A percentile compares a stretch with the other conserved stretches of the same genome.
phyloP scores from a whole-genome alignment of 495 filamentous ascomycete species.

The Beverwykella pulmonaria region DNA sequence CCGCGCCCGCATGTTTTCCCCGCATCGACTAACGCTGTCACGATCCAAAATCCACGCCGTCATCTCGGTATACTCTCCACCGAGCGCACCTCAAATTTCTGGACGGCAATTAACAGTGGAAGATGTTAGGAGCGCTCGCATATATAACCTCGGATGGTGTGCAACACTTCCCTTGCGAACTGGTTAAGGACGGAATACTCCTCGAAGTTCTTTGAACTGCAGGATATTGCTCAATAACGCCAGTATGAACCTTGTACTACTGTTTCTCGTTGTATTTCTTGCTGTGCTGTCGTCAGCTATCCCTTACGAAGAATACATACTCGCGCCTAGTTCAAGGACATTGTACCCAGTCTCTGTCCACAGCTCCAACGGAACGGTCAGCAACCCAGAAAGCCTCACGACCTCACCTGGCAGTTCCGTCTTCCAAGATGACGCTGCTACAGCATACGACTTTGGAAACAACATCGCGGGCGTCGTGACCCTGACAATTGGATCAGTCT shows the following conservation, averaged over 20 bases:
- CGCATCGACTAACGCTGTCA: not conserved
- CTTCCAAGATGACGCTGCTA: conserved; percentile 46
- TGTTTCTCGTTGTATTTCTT: not conserved
- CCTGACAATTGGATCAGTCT: conserved; percentile 41
- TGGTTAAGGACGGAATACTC: too few relatives aligned
- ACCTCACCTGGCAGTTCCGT: conserved; percentile 36
- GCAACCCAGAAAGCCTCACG: conserved; percentile 42
- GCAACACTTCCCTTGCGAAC: too few relatives aligned
- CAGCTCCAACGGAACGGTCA: conserved; percentile 49
- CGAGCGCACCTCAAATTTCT: not conserved
- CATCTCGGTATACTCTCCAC: conserved; percentile 7
- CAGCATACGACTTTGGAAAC: conserved; percentile 53
- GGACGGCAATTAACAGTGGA: conserved; percentile 6
- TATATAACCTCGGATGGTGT: not conserved
- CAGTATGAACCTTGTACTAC: conserved; percentile 11
- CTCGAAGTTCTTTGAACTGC: too few relatives aligned
- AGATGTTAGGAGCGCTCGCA: conserved; percentile 1
- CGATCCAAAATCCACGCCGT: not conserved
- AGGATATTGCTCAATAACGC: too few relatives aligned
- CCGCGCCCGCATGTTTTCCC: not conserved
- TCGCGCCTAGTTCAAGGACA: conserved; percentile 48
- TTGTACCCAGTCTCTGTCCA: conserved; percentile 44
- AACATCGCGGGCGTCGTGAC: conserved; percentile 52
- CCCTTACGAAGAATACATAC: conserved; percentile 47
- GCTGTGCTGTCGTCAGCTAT: not conserved